phyloP scores from a whole-genome alignment of 2,329 filamentous ascomycete genomes.

The Didymella glomerata region DNA sequence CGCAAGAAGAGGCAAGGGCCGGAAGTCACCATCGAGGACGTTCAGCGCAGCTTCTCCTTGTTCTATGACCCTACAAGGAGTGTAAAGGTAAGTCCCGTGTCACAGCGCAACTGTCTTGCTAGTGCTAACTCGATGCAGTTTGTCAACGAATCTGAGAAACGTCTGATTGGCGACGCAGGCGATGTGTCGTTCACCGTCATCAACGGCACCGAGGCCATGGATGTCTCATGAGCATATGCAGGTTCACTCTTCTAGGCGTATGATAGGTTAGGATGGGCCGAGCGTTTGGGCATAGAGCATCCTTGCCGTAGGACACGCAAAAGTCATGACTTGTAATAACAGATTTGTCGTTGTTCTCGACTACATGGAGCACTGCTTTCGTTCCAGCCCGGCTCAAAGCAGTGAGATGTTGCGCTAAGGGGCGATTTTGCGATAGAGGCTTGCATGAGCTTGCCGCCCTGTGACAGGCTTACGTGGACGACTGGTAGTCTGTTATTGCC shows the following conservation, averaged over 20 bases:
- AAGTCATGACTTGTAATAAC: slow-evolving; percentile 21
- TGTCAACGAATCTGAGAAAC: slow-evolving; percentile 87
- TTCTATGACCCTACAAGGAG: slow-evolving; percentile 92
- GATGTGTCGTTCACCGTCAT: slow-evolving; percentile 71
- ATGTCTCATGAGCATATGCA: slow-evolving; percentile 61
- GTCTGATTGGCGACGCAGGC: slow-evolving; percentile 88
- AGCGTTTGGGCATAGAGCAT: slow-evolving; percentile 35
- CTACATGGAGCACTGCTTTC: not conserved
- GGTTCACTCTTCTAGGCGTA: slow-evolving; percentile 31
- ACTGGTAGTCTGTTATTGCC: not conserved
- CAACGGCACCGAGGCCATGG: slow-evolving; percentile 72
- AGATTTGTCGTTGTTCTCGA: slow-evolving; percentile 1
- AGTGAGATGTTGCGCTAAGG: not conserved
- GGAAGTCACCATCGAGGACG: slow-evolving; percentile 85
- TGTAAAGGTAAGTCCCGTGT: slow-evolving; percentile 65
- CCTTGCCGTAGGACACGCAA: slow-evolving; percentile 8
- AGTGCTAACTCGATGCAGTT: slow-evolving; percentile 60
- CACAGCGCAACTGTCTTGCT: not conserved
- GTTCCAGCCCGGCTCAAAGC: not conserved
- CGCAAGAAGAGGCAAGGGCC: slow-evolving; percentile 84
- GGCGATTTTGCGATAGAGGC: not conserved
- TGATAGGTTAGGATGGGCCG: slow-evolving; percentile 27
- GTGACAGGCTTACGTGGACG: slow-evolving; percentile 6
- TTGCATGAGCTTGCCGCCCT: slow-evolving; percentile 8
- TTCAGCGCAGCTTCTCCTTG: slow-evolving; percentile 90